Evolutionary conservation across 169 alveolate species (phyloP), one percentile per base, ranked within the genome.

Genomic region (Eimeria nieschulzi): DNA sequence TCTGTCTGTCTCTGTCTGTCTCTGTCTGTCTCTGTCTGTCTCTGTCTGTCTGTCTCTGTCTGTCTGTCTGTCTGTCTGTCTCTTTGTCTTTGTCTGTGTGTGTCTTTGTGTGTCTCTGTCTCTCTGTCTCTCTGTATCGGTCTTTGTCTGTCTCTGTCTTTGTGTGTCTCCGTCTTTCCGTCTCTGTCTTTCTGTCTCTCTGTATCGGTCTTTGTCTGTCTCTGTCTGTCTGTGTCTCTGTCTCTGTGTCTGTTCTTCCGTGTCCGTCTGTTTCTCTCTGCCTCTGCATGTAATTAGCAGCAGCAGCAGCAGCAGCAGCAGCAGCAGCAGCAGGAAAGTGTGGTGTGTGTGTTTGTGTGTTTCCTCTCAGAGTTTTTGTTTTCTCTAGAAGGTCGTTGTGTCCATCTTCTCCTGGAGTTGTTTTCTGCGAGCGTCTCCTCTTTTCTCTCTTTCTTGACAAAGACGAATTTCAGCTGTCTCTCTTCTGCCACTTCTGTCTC

Each of bases 251-350:
- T 8, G 64, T 55, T n/a, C n/a, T n/a, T n/a, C n/a, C n/a, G n/a
- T n/a, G n/a, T n/a, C n/a, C n/a, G n/a, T n/a, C n/a, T n/a, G n/a
- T n/a, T n/a, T n/a, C n/a, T n/a, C n/a, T n/a, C n/a, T n/a, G n/a
- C n/a, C n/a, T n/a, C n/a, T n/a, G n/a, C n/a, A n/a, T n/a, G n/a
- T n/a, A n/a, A n/a, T n/a, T n/a, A n/a, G n/a, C n/a, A n/a, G n/a
- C n/a, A n/a, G 13, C 64, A 55, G 64, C 64, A 55, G 64, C 64
- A 55, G 64, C 64, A 55, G 64, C 64, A 55, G 64, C 64, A 55
- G 64, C 64, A 55, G 64, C 64, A 55, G 64, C 64, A 55, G 64
- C 64, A 55, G 64, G 19, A 55, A 13, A 8, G 13, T 10, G 73
- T 19, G 33, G 9, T 10, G 73, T 23, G 17, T 12, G 33, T 23